A percentile compares a stretch with the other conserved stretches of the same genome.
phyloP scores from a whole-genome alignment of 192 early-diverging fungal genomes.

The Radiomyces spectabilis region DNA sequence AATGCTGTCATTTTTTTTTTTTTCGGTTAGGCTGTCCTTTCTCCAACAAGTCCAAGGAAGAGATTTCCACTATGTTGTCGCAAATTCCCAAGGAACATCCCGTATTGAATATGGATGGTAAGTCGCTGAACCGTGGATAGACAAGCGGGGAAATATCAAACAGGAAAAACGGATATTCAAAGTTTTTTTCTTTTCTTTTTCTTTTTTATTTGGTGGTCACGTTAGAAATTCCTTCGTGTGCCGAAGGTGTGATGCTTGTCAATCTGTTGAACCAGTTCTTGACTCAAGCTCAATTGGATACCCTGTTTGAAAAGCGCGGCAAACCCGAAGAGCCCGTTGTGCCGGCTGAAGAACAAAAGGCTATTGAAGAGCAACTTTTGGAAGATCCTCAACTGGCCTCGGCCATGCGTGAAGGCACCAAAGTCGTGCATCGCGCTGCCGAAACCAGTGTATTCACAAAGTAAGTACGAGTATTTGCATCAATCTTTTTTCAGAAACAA shows the following conservation, averaged over 20 bases:
- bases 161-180: too few relatives aligned
- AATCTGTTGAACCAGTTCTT: constrained; percentile 7
- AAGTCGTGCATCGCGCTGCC: constrained; percentile 39
- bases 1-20: background rate
- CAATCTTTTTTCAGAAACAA: background rate
- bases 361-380: background rate
- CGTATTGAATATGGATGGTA: constrained; percentile 6
- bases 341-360: background rate
- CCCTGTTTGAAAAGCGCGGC: background rate
- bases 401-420: constrained; percentile 48
- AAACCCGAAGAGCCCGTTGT: background rate
- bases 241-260: constrained; percentile 5
- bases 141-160: too few relatives aligned
- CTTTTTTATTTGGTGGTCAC: background rate
- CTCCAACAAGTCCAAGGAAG: constrained; percentile 14
- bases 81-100: constrained; percentile 10
- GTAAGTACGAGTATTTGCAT: constrained; percentile 13
- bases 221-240: constrained; percentile 10
- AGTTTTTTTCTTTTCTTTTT: background rate
- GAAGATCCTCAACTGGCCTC: constrained; percentile 35
- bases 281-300: background rate
- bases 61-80: constrained; percentile 1
- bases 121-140: too few relatives aligned
- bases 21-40: constrained; percentile 7
- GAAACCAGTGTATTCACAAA: constrained; percentile 44